Conservation (phyloP, 306 rosid species). For the Abrus pulchellus region DNA sequence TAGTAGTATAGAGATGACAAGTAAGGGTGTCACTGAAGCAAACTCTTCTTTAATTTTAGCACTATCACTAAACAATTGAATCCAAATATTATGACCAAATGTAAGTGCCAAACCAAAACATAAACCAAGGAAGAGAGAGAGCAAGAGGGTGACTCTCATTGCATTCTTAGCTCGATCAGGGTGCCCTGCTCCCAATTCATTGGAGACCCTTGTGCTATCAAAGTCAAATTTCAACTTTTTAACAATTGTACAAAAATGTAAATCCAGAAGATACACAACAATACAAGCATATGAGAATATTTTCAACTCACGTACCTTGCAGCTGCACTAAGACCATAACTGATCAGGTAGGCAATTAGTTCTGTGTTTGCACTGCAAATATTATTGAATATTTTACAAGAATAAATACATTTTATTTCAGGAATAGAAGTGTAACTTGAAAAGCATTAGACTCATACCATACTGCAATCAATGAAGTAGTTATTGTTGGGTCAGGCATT, state of each 20-base stretch:
- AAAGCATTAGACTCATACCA: conserved; percentile 64
- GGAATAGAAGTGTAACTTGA: background rate
- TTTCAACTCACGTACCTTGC: conserved; percentile 65
- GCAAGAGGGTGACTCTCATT: conserved; percentile 75
- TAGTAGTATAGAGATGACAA: conserved; percentile 64
- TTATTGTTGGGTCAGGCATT: conserved; percentile 67
- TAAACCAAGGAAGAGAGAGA: conserved; percentile 68
- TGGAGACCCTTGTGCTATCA: conserved; percentile 85
- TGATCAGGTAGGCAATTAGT: conserved; percentile 70
- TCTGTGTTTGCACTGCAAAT: conserved; percentile 72
- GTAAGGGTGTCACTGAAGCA: conserved; percentile 82
- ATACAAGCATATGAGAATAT: background rate
- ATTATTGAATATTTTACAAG: conserved; percentile 3
- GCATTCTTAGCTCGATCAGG: conserved; percentile 72
- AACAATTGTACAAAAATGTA: conserved; percentile 6
- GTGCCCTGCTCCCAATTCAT: conserved; percentile 83
- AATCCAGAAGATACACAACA: background rate
- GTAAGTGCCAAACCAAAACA: conserved; percentile 58
- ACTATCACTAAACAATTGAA: conserved; percentile 63
- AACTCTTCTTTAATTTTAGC: conserved; percentile 57
- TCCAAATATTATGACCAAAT: conserved; percentile 74
- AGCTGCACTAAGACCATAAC: conserved; percentile 86
- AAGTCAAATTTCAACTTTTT: background rate
- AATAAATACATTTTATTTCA: no score
- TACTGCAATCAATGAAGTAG: conserved; percentile 84